Conservation (phyloP, 805 yeast genomes). For the Pichia phayaonensis region DNA sequence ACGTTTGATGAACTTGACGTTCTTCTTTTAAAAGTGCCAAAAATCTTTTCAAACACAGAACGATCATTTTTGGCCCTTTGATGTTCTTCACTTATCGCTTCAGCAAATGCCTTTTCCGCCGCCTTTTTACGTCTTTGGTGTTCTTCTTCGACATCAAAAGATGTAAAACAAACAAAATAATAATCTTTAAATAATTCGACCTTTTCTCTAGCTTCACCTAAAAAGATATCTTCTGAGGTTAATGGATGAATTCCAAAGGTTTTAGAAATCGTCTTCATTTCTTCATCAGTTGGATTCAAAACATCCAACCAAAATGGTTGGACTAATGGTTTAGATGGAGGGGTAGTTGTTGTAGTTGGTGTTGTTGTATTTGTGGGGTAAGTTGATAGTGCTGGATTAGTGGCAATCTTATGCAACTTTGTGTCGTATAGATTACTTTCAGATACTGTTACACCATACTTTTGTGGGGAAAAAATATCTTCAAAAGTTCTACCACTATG, state of each 20-base stretch:
- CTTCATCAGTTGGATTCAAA: conserved; percentile 90
- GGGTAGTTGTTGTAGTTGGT: not conserved
- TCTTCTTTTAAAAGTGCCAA: not conserved
- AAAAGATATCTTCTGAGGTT: conserved; percentile 89
- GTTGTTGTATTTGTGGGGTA: not conserved
- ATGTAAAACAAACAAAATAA: conserved; percentile 84
- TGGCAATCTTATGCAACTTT: not conserved
- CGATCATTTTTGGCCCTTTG: conserved; percentile 13
- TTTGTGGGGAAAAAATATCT: conserved; percentile 51
- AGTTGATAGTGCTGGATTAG: not conserved
- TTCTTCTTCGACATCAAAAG: conserved; percentile 75
- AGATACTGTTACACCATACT: conserved; percentile 18
- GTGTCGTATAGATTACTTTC: not conserved
- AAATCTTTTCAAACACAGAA: conserved; percentile 11
- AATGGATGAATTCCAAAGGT: conserved; percentile 94
- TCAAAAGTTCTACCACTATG: conserved; percentile 46
- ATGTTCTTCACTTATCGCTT: conserved; percentile 15
- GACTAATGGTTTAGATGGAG: conserved; percentile 2
- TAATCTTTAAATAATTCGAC: conserved; percentile 88
- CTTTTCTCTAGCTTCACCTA: conserved; percentile 92
- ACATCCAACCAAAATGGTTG: conserved; percentile 90
- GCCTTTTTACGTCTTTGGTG: conserved; percentile 35
- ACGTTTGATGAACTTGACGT: not conserved
- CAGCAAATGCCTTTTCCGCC: conserved; percentile 17
- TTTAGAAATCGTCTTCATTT: conserved; percentile 84